These are phyloP conservation scores for Metarhizium brunneum DNA, from an alignment of 2,329 filamentous ascomycete genomes.

Conservation along the genomic window DNA sequence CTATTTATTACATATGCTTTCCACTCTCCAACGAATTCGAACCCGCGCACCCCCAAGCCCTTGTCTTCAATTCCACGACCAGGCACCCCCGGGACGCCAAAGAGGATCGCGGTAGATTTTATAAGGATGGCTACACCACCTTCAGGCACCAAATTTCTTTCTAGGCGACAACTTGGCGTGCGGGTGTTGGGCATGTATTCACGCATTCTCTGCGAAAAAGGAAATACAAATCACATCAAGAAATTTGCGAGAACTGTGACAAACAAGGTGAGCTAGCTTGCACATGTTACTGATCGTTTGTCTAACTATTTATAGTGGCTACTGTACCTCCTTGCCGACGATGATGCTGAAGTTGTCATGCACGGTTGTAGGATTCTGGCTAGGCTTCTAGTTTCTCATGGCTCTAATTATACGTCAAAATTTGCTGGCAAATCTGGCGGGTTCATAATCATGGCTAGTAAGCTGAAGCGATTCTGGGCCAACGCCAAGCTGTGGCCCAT, in stretches of 20 bases:
- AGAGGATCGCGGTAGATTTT: constrained; percentile 28
- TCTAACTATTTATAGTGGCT: constrained; percentile 56
- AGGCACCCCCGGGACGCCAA: constrained; percentile 28
- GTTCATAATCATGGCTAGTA: constrained; percentile 74
- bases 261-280: constrained; percentile 58
- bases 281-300: not conserved
- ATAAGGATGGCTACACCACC: constrained; percentile 20
- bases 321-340: constrained; percentile 80
- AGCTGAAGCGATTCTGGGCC: constrained; percentile 83
- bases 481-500: constrained; percentile 77
- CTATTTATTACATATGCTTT: constrained; percentile 91
- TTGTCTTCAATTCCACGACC: constrained; percentile 28
- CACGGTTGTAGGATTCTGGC: constrained; percentile 76
- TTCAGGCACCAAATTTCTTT: constrained; percentile 29
- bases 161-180: constrained; percentile 63
- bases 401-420: constrained; percentile 71
- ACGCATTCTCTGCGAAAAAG: constrained; percentile 65
- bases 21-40: constrained; percentile 46
- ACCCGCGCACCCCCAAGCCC: constrained; percentile 42
- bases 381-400: constrained; percentile 74
- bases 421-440: constrained; percentile 79
- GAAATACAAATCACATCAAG: constrained; percentile 59
- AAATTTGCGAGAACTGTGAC: constrained; percentile 93
- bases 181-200: constrained; percentile 71
- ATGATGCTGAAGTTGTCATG: constrained; percentile 73